Evolutionary conservation across 805 yeast species (phyloP), one percentile per base, ranked within the genome.

Genomic region (Cyberlindnera sargentensis): DNA sequence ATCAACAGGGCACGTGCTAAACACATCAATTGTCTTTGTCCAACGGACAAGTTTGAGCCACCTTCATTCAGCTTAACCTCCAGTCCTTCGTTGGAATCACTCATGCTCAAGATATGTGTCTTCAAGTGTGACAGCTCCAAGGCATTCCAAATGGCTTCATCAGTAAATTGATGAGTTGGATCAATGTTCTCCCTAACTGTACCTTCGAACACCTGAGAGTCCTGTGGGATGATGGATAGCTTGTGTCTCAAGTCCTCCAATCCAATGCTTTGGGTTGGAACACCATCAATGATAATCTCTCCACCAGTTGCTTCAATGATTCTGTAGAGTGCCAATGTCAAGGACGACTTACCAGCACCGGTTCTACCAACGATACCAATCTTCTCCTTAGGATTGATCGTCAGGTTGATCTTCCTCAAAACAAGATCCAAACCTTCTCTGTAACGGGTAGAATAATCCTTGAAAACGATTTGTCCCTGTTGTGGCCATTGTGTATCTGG

Each of bases 351-450:
- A 50, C 98, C 98, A 3, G 97, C 97, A 50, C 98, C 98, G 0
- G 98, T 90, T 60, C 98, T 76, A 26, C 98, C 98, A 44, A 91
- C 97, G 63, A 90, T 89, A 48, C 98, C 98, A 58, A 90, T 72
- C 63, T 91, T 91, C 61, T 91, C 97, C 45, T 75, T 69, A 1
- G 90, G 78, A 39, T 78, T 72, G 53, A 91, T 78, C 9, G 73
- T 65, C 25, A 91, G 58, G 45, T 68, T 72, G 53, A 91, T 75
- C 45, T 80, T 68, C 54, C 80, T 84, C 64, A 91, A 70, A 4
- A 87, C 93, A 20, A 84, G 73, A 40, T 86, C 95, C 49, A 91
- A 71, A 46, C 82, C 89, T 10, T 80, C 77, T 62, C 96, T 79
- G 60, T 91, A 91, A 46, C 86, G 75, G 4, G 96, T 80, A n/a